Evolutionary conservation across 768 basidiomycete genomes (phyloP).

Genomic region (Hypholoma fasciculare): DNA sequence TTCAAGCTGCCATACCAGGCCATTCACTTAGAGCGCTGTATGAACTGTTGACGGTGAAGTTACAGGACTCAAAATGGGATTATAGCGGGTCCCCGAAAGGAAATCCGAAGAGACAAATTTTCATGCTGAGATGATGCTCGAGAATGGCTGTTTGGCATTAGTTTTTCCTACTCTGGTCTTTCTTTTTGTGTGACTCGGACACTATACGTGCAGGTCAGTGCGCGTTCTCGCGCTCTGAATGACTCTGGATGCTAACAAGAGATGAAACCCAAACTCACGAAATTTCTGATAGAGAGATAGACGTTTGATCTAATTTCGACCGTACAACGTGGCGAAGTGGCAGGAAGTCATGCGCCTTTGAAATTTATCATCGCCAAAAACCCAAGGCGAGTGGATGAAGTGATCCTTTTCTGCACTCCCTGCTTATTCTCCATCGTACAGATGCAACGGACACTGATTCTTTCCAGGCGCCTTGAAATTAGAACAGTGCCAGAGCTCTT

Average conservation of each 20-base stretch:
- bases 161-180: not conserved
- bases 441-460: no score
- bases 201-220: not conserved
- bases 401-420: no score
- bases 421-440: no score
- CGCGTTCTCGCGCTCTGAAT: not conserved
- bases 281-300: not conserved
- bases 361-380: no score
- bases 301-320: not conserved
- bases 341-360: not conserved
- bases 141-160: not conserved
- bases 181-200: not conserved
- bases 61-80: not conserved
- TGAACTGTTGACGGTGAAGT: not conserved
- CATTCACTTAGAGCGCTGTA: no score
- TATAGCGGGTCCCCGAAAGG: not conserved
- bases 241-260: no score
- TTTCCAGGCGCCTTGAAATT: no score
- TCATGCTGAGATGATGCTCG: not conserved
- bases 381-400: no score
- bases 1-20: no score
- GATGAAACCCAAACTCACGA: no score
- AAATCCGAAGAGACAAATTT: not conserved
- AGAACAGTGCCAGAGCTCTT: no score
- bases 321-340: not conserved